Conservation (phyloP, 345 rosid genomes). For the Carallia pectinifolia region DNA sequence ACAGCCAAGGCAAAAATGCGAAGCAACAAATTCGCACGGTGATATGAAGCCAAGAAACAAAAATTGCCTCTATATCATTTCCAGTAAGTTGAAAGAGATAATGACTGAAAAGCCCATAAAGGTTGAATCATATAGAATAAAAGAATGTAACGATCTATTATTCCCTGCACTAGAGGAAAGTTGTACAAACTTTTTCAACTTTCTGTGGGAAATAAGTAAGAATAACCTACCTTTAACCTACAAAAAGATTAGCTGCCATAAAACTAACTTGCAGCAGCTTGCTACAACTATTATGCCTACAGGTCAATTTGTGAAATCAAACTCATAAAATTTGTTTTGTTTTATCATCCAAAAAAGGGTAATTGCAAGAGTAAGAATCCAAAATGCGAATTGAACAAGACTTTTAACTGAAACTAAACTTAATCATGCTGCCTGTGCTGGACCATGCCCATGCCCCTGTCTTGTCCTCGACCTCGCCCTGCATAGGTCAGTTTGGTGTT, state of each 20-base stretch:
- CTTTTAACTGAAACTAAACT: background rate
- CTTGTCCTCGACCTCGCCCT: slow-evolving; percentile 22
- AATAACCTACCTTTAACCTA: slow-evolving; percentile 17
- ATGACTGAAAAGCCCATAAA: background rate
- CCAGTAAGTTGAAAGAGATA: too few species aligned
- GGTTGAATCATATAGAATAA: background rate
- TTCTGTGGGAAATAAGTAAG: slow-evolving; percentile 8
- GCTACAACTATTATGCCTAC: slow-evolving; percentile 5
- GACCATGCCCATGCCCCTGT: slow-evolving; percentile 24
- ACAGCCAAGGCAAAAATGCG: too few species aligned
- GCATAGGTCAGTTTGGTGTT: background rate
- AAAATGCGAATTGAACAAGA: slow-evolving; percentile 13
- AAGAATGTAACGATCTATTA: slow-evolving; percentile 31
- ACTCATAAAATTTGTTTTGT: background rate
- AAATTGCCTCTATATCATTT: too few species aligned
- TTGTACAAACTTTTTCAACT: slow-evolving; percentile 13
- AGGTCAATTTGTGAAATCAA: slow-evolving; percentile 1
- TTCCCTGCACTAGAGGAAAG: slow-evolving; percentile 2
- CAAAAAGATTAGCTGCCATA: slow-evolving; percentile 12
- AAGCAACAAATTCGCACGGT: too few species aligned
- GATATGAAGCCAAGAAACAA: too few species aligned
- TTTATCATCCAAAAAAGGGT: background rate
- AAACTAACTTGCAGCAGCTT: slow-evolving; percentile 16
- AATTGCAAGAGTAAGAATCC: slow-evolving; percentile 29
- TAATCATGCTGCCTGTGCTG: slow-evolving; percentile 3